phyloP scores from a whole-genome alignment of 345 rosid genomes.

The Angophora floribunda region DNA sequence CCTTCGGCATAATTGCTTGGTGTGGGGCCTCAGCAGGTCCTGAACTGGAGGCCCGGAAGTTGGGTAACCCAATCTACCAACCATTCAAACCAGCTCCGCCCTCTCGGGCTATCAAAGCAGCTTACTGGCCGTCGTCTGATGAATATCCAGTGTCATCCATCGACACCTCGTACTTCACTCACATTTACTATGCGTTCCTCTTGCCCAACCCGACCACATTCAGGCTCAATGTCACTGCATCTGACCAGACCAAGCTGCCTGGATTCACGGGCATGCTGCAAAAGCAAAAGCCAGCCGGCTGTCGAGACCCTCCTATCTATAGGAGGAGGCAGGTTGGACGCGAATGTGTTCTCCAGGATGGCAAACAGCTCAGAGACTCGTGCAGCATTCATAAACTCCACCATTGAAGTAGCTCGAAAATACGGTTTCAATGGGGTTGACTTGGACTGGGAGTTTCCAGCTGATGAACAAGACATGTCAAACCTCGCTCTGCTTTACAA shows the following conservation, averaged over 20 bases:
- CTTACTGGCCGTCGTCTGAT: conserved; percentile 27
- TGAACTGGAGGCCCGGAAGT: background rate
- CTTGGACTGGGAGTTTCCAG: conserved; percentile 47
- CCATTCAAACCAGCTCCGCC: background rate
- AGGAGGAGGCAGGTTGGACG: conserved; percentile 14
- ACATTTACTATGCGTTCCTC: conserved; percentile 35
- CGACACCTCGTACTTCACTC: conserved; percentile 30
- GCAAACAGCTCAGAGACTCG: conserved; percentile 1
- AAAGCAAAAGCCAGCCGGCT: conserved; percentile 1
- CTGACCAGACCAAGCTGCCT: conserved; percentile 13
- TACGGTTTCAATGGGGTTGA: conserved; percentile 39
- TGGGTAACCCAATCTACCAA: background rate
- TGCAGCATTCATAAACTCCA: conserved; percentile 18
- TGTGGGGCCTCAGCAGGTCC: background rate
- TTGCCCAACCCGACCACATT: conserved; percentile 8
- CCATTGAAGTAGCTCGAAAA: conserved; percentile 21
- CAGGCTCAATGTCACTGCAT: conserved; percentile 12
- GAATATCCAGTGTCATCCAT: conserved; percentile 21
- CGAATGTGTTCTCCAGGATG: conserved; percentile 12
- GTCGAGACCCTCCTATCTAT: conserved; percentile 23
- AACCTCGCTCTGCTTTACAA: conserved; percentile 6
- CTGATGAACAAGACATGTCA: conserved; percentile 16
- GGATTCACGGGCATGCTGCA: conserved; percentile 9
- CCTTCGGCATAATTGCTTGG: background rate
- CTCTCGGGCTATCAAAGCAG: conserved; percentile 16